Evolutionary conservation across 2,329 filamentous ascomycete species (phyloP).

Genomic region (Ceratocystis variospora): DNA sequence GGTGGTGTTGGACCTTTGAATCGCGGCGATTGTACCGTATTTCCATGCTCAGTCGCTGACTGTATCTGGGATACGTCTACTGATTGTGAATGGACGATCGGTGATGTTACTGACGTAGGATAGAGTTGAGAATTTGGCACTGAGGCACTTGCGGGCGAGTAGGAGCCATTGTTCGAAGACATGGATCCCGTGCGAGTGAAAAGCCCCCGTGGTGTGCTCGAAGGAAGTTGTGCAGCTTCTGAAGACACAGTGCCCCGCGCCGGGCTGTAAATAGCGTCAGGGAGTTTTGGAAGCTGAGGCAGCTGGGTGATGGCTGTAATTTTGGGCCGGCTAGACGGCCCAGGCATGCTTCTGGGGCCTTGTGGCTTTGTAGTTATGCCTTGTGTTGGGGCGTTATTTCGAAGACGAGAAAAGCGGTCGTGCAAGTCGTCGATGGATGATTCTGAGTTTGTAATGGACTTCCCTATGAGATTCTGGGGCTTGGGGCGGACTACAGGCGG

Average conservation of each 20-base stretch:
- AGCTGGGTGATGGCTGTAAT: conserved; percentile 39
- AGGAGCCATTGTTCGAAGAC: conserved; percentile 15
- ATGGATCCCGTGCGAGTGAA: conserved; percentile 45
- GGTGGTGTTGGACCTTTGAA: neutral
- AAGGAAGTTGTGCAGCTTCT: conserved; percentile 49
- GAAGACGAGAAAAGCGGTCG: conserved; percentile 44
- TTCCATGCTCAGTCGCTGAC: neutral
- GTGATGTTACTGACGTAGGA: neutral
- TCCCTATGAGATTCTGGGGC: conserved; percentile 3
- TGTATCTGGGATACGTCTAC: neutral
- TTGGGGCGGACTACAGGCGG: conserved; percentile 9
- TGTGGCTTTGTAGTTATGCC: conserved; percentile 37
- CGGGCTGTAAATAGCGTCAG: conserved; percentile 67
- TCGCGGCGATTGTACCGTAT: neutral
- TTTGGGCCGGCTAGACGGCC: conserved; percentile 29
- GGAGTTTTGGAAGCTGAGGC: conserved; percentile 51
- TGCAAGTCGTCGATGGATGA: conserved; percentile 35
- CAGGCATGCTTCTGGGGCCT: conserved; percentile 42
- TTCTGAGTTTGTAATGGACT: conserved; percentile 26
- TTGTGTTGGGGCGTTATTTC: conserved; percentile 29
- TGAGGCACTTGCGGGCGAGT: neutral
- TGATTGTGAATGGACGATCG: neutral
- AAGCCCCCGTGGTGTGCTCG: conserved; percentile 49
- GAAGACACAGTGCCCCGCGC: conserved; percentile 55
- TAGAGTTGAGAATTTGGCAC: neutral